Evolutionary conservation across 2,329 filamentous ascomycete species (phyloP), one percentile per base, ranked within the genome.

Genomic region (Colletotrichum lupini): DNA sequence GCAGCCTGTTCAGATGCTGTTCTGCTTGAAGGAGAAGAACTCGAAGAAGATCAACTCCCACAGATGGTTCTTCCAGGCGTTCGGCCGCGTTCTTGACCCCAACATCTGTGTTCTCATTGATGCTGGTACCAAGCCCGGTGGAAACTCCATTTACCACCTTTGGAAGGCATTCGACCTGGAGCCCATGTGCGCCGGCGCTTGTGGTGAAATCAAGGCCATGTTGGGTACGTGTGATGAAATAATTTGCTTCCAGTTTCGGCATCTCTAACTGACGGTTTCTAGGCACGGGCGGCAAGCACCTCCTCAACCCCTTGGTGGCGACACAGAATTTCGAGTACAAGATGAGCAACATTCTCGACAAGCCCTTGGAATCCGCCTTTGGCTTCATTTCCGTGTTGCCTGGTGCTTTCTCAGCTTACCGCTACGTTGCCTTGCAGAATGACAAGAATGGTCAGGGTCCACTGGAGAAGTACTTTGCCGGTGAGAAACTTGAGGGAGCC

Each of bases 21-120:
- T 99, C 87, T 99, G 97, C 82, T 84, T 99, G 74, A 99, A 99
- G 87, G 97, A 99, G 81, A 98, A 98, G 90, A 99, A 99, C 81
- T 95, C 98, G 86, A 99, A 99, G 88, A 99, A 99, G 88, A 99
- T 99, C 90, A 99, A 99, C 82, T 98, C 97, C 0, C 97, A 99
- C 82, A 89, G 97, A 81, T 99, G 97, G 97, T 98, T 99, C 86
- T 99, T 99, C 88, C 93, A 97, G 77, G 97, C 96, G 0, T 99
- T 99, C 81, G 97, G 97, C 37, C 91, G 92, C 26, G 94, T 98
- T 3, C 85, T 99, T 57, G 93, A 98, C 75, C 97, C 97, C 52
- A 98, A 98, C 79, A 97, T 99, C 77, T 98, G 97, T 80, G 96
- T 98, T 12, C 89, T 99, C 65, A 91, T 99, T 76, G 97, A 99